Evolutionary conservation across 2,329 filamentous ascomycete genomes (phyloP).

Genomic region (Biscogniauxia mediterranea): DNA sequence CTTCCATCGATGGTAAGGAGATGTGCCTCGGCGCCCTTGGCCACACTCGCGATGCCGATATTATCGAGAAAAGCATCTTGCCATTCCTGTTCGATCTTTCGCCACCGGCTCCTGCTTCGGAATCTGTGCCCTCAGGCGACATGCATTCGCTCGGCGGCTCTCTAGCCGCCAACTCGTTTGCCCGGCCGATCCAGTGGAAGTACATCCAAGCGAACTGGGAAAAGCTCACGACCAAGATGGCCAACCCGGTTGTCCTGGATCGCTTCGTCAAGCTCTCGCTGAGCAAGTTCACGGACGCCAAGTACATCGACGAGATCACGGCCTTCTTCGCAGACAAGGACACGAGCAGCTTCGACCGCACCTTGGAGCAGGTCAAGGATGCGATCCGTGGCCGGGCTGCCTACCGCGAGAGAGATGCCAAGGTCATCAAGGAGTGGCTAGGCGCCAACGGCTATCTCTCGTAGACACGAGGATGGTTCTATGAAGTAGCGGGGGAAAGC

Average conservation of each 20-base stretch:
- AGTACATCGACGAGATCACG: slow-evolving; percentile 72
- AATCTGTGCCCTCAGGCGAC: slow-evolving; percentile 79
- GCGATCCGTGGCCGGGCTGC: slow-evolving; percentile 79
- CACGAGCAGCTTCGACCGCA: slow-evolving; percentile 81
- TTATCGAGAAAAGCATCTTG: slow-evolving; percentile 65
- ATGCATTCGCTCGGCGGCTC: slow-evolving; percentile 77
- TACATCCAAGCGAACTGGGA: slow-evolving; percentile 85
- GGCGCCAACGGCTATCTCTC: slow-evolving; percentile 43
- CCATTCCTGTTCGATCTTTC: slow-evolving; percentile 75
- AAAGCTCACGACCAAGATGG: slow-evolving; percentile 67
- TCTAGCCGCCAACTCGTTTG: slow-evolving; percentile 70
- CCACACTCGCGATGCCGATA: slow-evolving; percentile 63
- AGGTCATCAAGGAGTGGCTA: slow-evolving; percentile 77
- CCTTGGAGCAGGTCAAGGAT: slow-evolving; percentile 80
- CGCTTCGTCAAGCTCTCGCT: slow-evolving; percentile 79
- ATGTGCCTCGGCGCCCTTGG: slow-evolving; percentile 77
- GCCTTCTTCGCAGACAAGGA: slow-evolving; percentile 86
- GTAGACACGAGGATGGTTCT: slow-evolving; percentile 19
- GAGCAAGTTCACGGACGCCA: slow-evolving; percentile 71
- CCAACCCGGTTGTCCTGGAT: slow-evolving; percentile 84
- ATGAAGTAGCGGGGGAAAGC: slow-evolving; percentile 1
- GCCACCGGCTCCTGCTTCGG: slow-evolving; percentile 46
- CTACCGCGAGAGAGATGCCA: slow-evolving; percentile 76
- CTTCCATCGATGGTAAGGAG: slow-evolving; percentile 87
- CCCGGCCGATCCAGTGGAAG: slow-evolving; percentile 75